Conservation (phyloP, 2,329 filamentous ascomycete genomes). For the Aureobasidium sp. region DNA sequence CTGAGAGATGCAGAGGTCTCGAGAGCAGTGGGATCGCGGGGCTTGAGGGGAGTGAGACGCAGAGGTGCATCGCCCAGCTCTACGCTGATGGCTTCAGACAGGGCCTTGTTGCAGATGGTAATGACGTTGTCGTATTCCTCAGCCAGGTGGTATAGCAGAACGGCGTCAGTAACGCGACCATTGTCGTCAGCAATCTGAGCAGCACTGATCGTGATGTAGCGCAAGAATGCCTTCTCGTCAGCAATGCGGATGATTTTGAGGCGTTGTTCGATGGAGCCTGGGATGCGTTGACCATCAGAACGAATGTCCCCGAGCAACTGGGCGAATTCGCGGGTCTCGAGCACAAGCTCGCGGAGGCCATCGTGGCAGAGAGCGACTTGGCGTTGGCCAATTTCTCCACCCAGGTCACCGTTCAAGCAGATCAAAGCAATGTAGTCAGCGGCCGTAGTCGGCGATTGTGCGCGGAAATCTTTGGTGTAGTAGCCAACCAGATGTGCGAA, state of each 20-base stretch:
- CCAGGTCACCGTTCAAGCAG: slow-evolving; percentile 81
- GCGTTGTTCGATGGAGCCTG: slow-evolving; percentile 80
- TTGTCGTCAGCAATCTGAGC: slow-evolving; percentile 91
- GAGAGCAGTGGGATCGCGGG: slow-evolving; percentile 43
- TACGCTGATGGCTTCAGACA: slow-evolving; percentile 82
- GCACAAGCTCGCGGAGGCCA: slow-evolving; percentile 82
- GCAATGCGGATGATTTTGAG: slow-evolving; percentile 72
- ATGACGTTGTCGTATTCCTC: slow-evolving; percentile 96
- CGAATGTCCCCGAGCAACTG: slow-evolving; percentile 87
- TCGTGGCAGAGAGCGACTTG: slow-evolving; percentile 84
- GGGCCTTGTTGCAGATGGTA: slow-evolving; percentile 75
- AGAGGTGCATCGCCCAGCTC: slow-evolving; percentile 78
- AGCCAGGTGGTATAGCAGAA: slow-evolving; percentile 87
- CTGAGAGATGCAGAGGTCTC: slow-evolving; percentile 43
- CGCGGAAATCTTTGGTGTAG: slow-evolving; percentile 93
- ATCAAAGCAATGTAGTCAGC: slow-evolving; percentile 91
- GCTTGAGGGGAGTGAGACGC: slow-evolving; percentile 72
- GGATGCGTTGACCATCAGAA: slow-evolving; percentile 75
- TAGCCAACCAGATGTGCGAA: slow-evolving; percentile 90
- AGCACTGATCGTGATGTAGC: slow-evolving; percentile 86
- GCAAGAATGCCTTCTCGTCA: slow-evolving; percentile 77
- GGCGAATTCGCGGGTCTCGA: slow-evolving; percentile 96
- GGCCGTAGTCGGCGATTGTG: slow-evolving; percentile 78
- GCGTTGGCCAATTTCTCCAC: slow-evolving; percentile 63
- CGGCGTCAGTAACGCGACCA: slow-evolving; percentile 85